Percentiles rank a stretch among this genome's conserved stretches.
Conservation (phyloP, 768 basidiomycete species). For the Termitomyces sp. region DNA sequence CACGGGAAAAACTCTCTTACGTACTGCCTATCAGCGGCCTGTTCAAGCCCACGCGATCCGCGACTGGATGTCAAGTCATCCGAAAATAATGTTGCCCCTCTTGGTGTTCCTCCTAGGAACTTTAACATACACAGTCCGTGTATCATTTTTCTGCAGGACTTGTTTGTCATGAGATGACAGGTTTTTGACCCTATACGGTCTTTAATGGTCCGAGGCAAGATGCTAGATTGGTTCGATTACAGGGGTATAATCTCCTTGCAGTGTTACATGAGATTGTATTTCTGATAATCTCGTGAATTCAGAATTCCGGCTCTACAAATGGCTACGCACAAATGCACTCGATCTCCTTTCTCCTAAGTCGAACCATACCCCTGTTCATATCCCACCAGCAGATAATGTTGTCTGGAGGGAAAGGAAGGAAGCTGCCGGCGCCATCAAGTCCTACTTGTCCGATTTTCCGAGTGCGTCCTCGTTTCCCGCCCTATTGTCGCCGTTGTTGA, state of each 20-base stretch:
- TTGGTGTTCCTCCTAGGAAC: constrained; percentile 86
- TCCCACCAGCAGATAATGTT: constrained; percentile 24
- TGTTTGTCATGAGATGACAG: constrained; percentile 27
- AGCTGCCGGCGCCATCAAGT: constrained; percentile 59
- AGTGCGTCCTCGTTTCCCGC: constrained; percentile 32
- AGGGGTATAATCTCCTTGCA: constrained; percentile 37
- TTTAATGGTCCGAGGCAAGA: constrained; percentile 75
- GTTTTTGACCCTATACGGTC: constrained; percentile 91
- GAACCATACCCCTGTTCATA: constrained; percentile 18
- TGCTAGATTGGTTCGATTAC: constrained; percentile 82
- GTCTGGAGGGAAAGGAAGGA: constrained; percentile 86
- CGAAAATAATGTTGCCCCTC: constrained; percentile 75
- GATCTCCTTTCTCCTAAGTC: constrained; percentile 30
- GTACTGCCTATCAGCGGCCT: constrained; percentile 55
- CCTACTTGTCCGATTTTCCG: constrained; percentile 76
- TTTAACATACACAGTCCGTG: constrained; percentile 76
- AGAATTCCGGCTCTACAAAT: constrained; percentile 75
- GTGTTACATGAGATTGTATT: not conserved
- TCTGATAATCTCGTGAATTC: constrained; percentile 1
- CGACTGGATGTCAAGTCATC: constrained; percentile 84
- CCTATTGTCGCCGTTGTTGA: not conserved
- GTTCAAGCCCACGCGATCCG: constrained; percentile 61
- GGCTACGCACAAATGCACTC: constrained; percentile 61
- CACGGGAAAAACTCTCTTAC: constrained; percentile 39
- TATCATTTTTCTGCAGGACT: not conserved